These are phyloP conservation scores for Ascochyta viciae-villosae DNA, from an alignment of 2,329 filamentous ascomycete genomes.

Conservation along the genomic window DNA sequence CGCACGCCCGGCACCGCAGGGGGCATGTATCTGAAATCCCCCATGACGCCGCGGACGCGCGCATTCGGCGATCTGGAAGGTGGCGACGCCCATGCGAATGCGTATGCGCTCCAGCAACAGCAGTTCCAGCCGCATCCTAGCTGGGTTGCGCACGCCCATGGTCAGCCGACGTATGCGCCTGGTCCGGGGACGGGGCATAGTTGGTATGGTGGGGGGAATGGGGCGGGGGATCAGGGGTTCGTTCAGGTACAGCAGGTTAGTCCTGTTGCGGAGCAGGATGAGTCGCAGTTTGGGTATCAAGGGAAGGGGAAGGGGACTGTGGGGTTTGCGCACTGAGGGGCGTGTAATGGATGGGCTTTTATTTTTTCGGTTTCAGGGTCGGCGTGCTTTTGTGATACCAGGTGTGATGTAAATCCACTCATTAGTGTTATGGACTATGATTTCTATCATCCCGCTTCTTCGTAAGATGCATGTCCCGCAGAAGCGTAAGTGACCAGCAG, in stretches of 20 bases:
- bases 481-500: background rate
- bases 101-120: conserved; percentile 7
- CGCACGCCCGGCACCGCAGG: conserved; percentile 42
- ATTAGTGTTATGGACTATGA: background rate
- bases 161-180: background rate
- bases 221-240: conserved; percentile 12
- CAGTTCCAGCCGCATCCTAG: conserved; percentile 4
- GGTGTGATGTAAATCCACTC: conserved; percentile 18
- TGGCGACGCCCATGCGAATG: background rate
- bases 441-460: background rate
- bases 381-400: conserved; percentile 11
- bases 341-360: background rate
- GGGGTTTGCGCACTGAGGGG: conserved; percentile 15
- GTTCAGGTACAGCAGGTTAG: conserved; percentile 25
- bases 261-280: conserved; percentile 30
- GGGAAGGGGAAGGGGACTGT: conserved; percentile 32
- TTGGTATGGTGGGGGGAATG: conserved; percentile 21
- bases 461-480: background rate
- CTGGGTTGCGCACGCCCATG: conserved; percentile 14
- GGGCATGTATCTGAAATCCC: conserved; percentile 33
- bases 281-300: conserved; percentile 24
- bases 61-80: conserved; percentile 41
- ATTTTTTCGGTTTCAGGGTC: background rate
- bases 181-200: background rate
- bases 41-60: conserved; percentile 45